Evolutionary conservation across 2,329 filamentous ascomycete genomes (phyloP).

Genomic region (Byssoonygena ceratinophila): DNA sequence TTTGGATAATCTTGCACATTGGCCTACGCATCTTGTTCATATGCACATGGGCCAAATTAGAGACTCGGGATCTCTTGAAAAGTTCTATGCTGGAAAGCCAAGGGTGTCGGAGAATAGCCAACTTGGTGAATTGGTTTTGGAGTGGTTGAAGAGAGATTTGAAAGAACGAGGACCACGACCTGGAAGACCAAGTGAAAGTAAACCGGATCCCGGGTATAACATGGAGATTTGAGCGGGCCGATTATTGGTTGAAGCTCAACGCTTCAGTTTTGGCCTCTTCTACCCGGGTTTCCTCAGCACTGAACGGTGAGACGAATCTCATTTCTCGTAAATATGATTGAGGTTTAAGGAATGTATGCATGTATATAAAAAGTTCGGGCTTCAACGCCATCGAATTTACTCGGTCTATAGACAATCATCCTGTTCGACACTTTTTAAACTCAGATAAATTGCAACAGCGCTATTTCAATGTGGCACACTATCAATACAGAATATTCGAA

Average conservation of each 20-base stretch:
- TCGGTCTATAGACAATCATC: too few relatives aligned
- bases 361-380: constrained; percentile 16
- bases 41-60: constrained; percentile 85
- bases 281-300: constrained; percentile 10
- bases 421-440: constrained; percentile 16
- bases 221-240: constrained; percentile 4
- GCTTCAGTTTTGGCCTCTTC: background rate
- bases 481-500: constrained; percentile 32
- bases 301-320: constrained; percentile 16
- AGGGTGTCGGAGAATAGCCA: constrained; percentile 62
- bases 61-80: constrained; percentile 67
- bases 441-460: constrained; percentile 13
- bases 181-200: constrained; percentile 42
- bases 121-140: constrained; percentile 75
- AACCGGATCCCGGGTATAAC: constrained; percentile 9
- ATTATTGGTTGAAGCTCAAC: background rate
- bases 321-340: background rate
- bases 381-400: constrained; percentile 18
- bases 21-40: constrained; percentile 92
- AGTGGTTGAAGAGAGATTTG: constrained; percentile 76
- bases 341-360: constrained; percentile 10
- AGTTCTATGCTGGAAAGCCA: constrained; percentile 51
- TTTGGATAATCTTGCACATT: constrained; percentile 82
- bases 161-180: constrained; percentile 65
- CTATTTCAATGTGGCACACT: constrained; percentile 19